Base-by-base conservation (phyloP, 768 basidiomycete genomes). In the Lactifluus subvellereus region DNA sequence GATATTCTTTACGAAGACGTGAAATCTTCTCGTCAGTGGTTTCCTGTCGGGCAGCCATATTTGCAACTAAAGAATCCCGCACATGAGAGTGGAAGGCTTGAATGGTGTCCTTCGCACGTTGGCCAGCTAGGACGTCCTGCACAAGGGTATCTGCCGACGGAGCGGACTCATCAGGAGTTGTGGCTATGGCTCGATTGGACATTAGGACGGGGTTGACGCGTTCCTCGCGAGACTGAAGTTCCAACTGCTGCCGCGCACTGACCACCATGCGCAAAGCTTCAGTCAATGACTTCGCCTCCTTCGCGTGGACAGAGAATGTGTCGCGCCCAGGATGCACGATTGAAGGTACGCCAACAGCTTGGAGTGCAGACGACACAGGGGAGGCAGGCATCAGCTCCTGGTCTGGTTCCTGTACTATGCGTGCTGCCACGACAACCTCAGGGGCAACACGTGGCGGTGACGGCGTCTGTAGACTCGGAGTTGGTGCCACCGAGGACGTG, bases 181-280 rank as follows among this genome's bases (percentile, higher is more conserved):
- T 72, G 4, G 78, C 74, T 53, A 83, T 74, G 9, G 79, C 73
- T 64, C 76, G 75, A 70, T 91, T 91, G 35, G 83, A 79, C 66
- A 79, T 72, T 14, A 92, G 75, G 22, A 91, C 77, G 1, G 87
- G 87, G 30, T 80, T 77, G 10, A 88, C 77, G 22, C 83, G 81
- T 67, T 88, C 85, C 45, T 81, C 79, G 22, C 82, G 82, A 11
- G 85, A 80, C 71, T 87, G 84, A 14, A 74, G 77, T 70, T 89
- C 86, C 64, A 75, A 78, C 40, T 81, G 77, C 45, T 85, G 77
- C 33, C 88, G 80, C 10, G 83, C 80, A 75, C 83, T 82, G 32
- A 88, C 78, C 14, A 85, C 82, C 32, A 85, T 74, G 30, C 83
- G 82, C 48, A 91, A 76, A 8, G 84, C 86, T 51, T 89, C 88